Percentiles rank a stretch among this genome's conserved stretches.
Evolutionary conservation across 352 stramenopile genomes (phyloP).

Genomic region (Globisporangium barbulae): DNA sequence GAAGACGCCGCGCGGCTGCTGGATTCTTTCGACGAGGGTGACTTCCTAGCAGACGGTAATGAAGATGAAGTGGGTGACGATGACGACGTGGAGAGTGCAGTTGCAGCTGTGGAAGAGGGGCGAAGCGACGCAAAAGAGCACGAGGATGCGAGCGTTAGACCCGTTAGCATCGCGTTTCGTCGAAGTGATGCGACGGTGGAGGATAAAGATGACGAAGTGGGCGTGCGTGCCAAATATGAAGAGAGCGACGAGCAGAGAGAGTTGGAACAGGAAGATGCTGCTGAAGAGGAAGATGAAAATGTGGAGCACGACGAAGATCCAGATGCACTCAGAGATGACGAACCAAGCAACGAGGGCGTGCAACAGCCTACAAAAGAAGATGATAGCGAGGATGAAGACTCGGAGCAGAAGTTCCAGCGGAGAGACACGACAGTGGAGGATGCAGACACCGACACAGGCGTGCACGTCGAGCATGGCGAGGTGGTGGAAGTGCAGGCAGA

Average conservation of each 20-base stretch:
- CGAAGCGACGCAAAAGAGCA: neutral
- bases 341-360: neutral
- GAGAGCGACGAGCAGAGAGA: neutral
- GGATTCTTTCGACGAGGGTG: neutral
- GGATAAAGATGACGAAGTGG: neutral
- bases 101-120: neutral
- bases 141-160: conserved; percentile 5
- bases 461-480: neutral
- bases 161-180: neutral
- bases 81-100: neutral
- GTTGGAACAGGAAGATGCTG: too few relatives aligned
- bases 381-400: neutral
- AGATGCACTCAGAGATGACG: neutral
- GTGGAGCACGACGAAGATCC: neutral
- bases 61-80: neutral
- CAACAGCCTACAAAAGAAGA: neutral
- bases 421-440: neutral
- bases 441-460: neutral
- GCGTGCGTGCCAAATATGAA: neutral
- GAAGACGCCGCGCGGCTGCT: conserved; percentile 15
- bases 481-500: neutral
- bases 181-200: neutral
- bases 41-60: neutral
- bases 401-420: neutral
- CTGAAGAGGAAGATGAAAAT: too few relatives aligned